Evolutionary conservation across 1,284 basidiomycete species (phyloP), one percentile per base, ranked within the genome.

Genomic region (Ceratobasidium sp.): DNA sequence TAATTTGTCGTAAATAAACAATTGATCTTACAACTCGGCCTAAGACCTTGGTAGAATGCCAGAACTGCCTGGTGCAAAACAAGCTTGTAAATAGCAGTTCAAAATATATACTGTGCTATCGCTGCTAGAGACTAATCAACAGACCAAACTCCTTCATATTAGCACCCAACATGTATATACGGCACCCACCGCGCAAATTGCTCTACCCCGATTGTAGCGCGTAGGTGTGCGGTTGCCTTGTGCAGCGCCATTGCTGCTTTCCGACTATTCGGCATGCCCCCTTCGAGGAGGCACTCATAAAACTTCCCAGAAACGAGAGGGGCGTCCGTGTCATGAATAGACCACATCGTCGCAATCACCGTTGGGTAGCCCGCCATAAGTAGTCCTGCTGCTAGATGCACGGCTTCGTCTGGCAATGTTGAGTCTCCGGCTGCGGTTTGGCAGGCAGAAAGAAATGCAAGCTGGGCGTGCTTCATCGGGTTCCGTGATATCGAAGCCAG

Each of bases 291-390:
- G 44, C 44, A 46, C 44, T 46, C 16, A 46, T 46, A 46, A 16
- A 46, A 46, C 44, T 7, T 16, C 16, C 44, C 44, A 16, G 44
- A 6, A 46, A 46, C 44, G 6, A 46, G 6, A 7, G 44, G 44
- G 6, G 44, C 44, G 44, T 46, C 44, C 16, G 6, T 6, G 44
- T 46, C 76, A 35, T 20, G 30, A 27, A 77, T 77, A 3, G 76
- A 52, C 67, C 68, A 70, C 64, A 77, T 69, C 14, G 75, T 77
- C 18, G 35, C 65, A 5, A 77, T 48, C 5, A 55, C 50, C 14
- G n/a, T 23, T 7, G n/a, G 27, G 46, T 30, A 76, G 0, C 73
- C 73, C 18, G 59, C 46, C 44, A 76, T 64, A 33, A 65, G 48
- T 52, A 66, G 46, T n/a, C 64, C 64, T 23, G 64, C 64, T 3